Evolutionary conservation across 805 yeast species (phyloP), one percentile per base, ranked within the genome.

Genomic region (Candida sakaeoensis): DNA sequence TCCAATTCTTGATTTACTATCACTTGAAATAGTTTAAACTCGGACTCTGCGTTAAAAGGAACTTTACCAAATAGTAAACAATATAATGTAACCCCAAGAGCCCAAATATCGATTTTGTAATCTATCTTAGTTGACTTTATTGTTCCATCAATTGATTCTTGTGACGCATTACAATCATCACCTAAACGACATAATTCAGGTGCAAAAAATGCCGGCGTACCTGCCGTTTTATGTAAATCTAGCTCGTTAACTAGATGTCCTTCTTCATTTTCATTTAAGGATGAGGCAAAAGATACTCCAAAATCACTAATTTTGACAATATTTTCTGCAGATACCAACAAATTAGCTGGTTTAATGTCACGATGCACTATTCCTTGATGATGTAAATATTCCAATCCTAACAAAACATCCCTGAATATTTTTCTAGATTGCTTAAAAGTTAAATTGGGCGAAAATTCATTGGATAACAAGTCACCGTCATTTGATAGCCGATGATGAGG

Each of bases 151-250:
- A 28, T 15, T 2, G 36, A 32, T 3, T 28, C 34, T 8, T 25
- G 15, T 19, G 33, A 21, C 21, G 22, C 21, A 27, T 26, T 29
- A 19, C 25, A 14, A 24, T 38, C 41, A 17, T 37, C 44, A 1
- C 37, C 41, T 8, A 85, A 80, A 39, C 74, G 72, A 55, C 96
- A 90, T 34, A 90, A 70, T 57, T 93, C 99, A 0, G 96, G 96
- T 0, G 98, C 95, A 53, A 89, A 82, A 59, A 91, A 91, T 0
- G 96, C 97, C 2, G 98, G 98, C 0, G 98, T 91, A 4, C 98
- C 99, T 0, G 95, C 98, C 0, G 98, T 91, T 60, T 90, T 91
- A 1, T 96, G 95, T 45, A 91, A 69, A 51, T 91, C 97, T 41
- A 80, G 66, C 46, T 89, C 96, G 42, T 57, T 56, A 15, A 65